Base-by-base conservation (phyloP, 331 rosid species). In the Prunus yedoensis region DNA sequence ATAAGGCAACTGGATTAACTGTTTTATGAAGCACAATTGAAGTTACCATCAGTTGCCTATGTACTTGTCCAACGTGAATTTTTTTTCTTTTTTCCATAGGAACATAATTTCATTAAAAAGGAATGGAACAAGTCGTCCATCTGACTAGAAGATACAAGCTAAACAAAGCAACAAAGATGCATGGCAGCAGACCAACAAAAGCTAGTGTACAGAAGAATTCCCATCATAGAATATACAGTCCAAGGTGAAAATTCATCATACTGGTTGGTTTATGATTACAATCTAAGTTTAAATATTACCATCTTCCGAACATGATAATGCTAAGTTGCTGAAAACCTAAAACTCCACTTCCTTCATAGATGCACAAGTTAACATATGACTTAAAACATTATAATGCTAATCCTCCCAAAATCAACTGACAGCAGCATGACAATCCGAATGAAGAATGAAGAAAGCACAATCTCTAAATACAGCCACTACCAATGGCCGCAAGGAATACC, bases 21-120 rank as follows among this genome's bases (percentile, higher is more conserved):
- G n/a, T n/a, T n/a, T n/a, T n/a, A n/a, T n/a, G n/a, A n/a, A n/a
- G n/a, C n/a, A n/a, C n/a, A n/a, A n/a, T n/a, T n/a, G n/a, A n/a
- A n/a, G n/a, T n/a, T n/a, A n/a, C n/a, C n/a, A n/a, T 41, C 52
- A 11, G 70, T 65, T 65, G 51, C 69, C 70, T 65, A 10, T 3
- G 8, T 5, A 65, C 2, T 6, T 35, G 41, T 35, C 41, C 41
- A 35, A 35, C 0, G 4, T 35, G 41, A 35, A 5, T 35, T 35
- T 35, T 5, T 35, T 5, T 35, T 35, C 1, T 6, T 5, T 35
- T 5, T 5, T 35, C 41, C 41, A 35, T 35, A 35, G 41, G 41
- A 35, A 35, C 41, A 35, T 35, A 35, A 35, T 35, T 32, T 35
- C 41, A 35, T 35, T 35, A 5, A 35, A 35, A 35, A 35, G 41